phyloP scores from a whole-genome alignment of 345 rosid species.

The Melaleuca alternifolia region DNA sequence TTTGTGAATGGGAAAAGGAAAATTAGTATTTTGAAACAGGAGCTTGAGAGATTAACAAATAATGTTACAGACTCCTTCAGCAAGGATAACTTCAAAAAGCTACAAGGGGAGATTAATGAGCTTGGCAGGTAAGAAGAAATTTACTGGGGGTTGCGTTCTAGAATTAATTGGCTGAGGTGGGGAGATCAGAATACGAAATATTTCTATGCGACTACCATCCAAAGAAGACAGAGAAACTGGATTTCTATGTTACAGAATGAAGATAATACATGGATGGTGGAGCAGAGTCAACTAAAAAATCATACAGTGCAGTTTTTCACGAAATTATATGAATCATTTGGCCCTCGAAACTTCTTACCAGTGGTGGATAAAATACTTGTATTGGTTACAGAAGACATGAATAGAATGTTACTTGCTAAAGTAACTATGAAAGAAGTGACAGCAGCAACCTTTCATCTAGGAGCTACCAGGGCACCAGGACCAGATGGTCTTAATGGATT shows the following conservation, averaged over 20 bases:
- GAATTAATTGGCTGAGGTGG: background rate
- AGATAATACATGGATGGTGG: background rate
- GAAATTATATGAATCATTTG: background rate
- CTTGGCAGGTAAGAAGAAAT: background rate
- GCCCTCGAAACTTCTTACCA: background rate
- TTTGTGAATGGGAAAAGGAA: background rate
- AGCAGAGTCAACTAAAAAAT: background rate
- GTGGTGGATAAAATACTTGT: background rate
- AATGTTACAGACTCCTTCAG: background rate
- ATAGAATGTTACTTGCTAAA: rapidly evolving
- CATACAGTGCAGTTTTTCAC: background rate
- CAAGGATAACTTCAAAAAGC: background rate
- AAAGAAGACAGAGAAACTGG: background rate
- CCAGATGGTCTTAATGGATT: background rate
- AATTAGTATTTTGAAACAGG: background rate
- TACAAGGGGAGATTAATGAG: background rate
- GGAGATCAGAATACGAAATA: background rate
- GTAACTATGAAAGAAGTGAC: background rate
- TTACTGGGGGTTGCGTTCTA: background rate
- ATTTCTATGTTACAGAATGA: background rate
- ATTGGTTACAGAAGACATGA: background rate
- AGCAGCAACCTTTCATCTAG: background rate
- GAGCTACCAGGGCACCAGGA: background rate
- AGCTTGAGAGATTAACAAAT: background rate
- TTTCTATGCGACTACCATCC: background rate